Conservation (phyloP, 371 early-diverging fungal species). For the Actinomortierella wolfii region DNA sequence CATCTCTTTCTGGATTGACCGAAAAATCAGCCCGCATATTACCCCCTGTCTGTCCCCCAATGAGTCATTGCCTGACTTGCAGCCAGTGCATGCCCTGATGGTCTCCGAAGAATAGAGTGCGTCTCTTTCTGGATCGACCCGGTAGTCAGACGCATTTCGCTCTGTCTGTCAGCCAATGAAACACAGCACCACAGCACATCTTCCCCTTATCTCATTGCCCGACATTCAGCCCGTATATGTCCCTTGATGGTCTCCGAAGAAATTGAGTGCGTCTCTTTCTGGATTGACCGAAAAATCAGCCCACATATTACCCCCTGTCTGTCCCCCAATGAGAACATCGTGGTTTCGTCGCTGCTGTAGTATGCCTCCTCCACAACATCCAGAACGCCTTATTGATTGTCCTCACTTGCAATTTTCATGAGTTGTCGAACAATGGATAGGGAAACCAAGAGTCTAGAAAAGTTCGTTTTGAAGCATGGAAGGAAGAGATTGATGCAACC, state of each 20-base stretch:
- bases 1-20: conserved; percentile 6
- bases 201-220: background rate
- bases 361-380: conserved; percentile 9
- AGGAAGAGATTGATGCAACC: conserved; percentile 10
- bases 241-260: conserved; percentile 10
- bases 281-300: conserved; percentile 4
- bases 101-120: conserved; percentile 6
- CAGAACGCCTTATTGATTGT: conserved; percentile 9
- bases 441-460: background rate
- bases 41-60: conserved; percentile 11
- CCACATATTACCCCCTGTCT: conserved; percentile 11
- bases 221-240: conserved; percentile 1
- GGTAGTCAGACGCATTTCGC: conserved; percentile 8
- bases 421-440: conserved; percentile 4
- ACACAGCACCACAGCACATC: background rate
- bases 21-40: conserved; percentile 9
- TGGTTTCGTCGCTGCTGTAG: background rate
- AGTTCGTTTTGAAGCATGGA: conserved; percentile 3
- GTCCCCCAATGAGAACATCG: conserved; percentile 11
- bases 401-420: conserved; percentile 5
- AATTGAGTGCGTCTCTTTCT: conserved; percentile 9
- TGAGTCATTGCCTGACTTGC: no score
- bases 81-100: conserved; percentile 6
- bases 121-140: conserved; percentile 6
- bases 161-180: conserved; percentile 8